Conservation (phyloP, 2,329 filamentous ascomycete genomes). For the Hysterium pulicare region DNA sequence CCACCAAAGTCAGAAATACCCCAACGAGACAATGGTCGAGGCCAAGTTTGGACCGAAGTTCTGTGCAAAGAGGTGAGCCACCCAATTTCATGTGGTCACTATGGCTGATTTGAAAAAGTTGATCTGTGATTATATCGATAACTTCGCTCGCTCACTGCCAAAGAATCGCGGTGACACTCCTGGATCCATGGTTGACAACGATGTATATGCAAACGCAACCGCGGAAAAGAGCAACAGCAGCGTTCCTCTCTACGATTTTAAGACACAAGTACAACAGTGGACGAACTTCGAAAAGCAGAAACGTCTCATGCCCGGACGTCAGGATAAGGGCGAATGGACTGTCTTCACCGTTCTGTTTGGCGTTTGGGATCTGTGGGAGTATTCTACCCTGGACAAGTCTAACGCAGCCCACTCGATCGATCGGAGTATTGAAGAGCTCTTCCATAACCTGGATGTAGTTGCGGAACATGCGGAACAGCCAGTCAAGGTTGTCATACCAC, state of each 20-base stretch:
- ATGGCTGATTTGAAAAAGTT: conserved; percentile 29
- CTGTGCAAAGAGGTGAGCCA: conserved; percentile 33
- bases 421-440: conserved; percentile 30
- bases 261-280: conserved; percentile 37
- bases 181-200: conserved; percentile 30
- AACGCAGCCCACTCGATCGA: conserved; percentile 28
- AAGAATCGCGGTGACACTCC: conserved; percentile 14
- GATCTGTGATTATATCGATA: conserved; percentile 33
- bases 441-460: conserved; percentile 31
- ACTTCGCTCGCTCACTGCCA: conserved; percentile 34
- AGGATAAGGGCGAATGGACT: conserved; percentile 26
- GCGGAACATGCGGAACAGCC: conserved; percentile 21
- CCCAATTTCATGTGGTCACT: too few species aligned
- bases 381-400: conserved; percentile 24
- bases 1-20: conserved; percentile 18
- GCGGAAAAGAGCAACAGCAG: conserved; percentile 15
- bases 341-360: conserved; percentile 38
- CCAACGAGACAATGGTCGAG: conserved; percentile 26
- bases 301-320: conserved; percentile 18
- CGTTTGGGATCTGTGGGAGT: conserved; percentile 35
- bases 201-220: conserved; percentile 27
- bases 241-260: conserved; percentile 29
- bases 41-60: conserved; percentile 34
- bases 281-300: conserved; percentile 25
- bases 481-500: conserved; percentile 29